Evolutionary conservation across 805 yeast species (phyloP).

Genomic region (Candida odintsovae): DNA sequence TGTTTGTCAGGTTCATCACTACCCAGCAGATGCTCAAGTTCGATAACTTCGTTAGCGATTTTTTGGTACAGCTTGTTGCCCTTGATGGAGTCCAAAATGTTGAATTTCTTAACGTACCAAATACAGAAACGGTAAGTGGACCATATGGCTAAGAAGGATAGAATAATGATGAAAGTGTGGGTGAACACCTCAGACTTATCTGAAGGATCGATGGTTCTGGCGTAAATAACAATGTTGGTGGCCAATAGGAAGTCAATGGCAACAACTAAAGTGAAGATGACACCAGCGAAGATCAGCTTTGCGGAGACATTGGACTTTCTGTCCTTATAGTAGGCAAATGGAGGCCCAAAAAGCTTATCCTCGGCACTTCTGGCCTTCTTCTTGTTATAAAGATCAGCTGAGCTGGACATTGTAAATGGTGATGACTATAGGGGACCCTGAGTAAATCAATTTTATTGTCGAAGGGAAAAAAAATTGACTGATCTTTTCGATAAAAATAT

Average conservation of each 20-base stretch:
- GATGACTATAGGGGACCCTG: too few species aligned
- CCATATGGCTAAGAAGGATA: constrained; percentile 16
- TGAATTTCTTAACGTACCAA: constrained; percentile 17
- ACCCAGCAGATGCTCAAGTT: constrained; percentile 16
- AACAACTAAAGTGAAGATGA: constrained; percentile 22
- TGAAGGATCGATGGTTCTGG: constrained; percentile 26
- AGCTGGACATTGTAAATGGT: not conserved
- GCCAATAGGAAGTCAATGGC: constrained; percentile 28
- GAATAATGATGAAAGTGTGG: constrained; percentile 13
- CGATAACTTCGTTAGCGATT: constrained; percentile 18
- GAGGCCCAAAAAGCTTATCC: constrained; percentile 21
- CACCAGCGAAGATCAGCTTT: constrained; percentile 23
- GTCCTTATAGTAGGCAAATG: constrained; percentile 18
- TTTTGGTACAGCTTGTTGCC: constrained; percentile 18
- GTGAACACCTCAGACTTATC: constrained; percentile 12
- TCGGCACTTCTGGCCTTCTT: constrained; percentile 6
- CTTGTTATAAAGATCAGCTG: not conserved
- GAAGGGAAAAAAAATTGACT: not conserved
- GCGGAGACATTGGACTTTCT: constrained; percentile 16
- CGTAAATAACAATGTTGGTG: constrained; percentile 28
- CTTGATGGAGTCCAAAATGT: constrained; percentile 13
- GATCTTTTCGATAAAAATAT: not conserved
- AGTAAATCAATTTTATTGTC: too few species aligned
- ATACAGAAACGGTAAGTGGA: constrained; percentile 13
- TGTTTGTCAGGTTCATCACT: constrained; percentile 1